Percentiles rank a stretch among this genome's conserved stretches.
Conservation (phyloP, 768 basidiomycete genomes). For the Termitomyces sp. region DNA sequence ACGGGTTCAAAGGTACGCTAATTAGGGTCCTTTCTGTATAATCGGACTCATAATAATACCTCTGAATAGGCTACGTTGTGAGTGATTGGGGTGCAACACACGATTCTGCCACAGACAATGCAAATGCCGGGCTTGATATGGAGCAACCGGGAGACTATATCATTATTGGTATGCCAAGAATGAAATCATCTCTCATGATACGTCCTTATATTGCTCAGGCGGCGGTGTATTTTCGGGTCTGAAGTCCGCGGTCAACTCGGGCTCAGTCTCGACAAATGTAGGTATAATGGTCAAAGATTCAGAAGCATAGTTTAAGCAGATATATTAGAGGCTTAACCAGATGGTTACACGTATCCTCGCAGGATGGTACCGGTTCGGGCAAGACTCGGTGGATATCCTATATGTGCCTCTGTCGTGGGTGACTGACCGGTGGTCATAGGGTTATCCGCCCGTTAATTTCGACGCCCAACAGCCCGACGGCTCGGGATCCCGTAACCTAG, state of each 20-base stretch:
- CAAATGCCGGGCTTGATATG: constrained; percentile 47
- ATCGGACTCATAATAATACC: not conserved
- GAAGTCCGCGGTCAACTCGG: constrained; percentile 30
- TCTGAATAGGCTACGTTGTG: constrained; percentile 35
- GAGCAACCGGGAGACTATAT: constrained; percentile 49
- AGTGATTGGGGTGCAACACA: constrained; percentile 55
- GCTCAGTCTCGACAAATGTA: constrained; percentile 28
- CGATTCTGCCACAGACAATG: constrained; percentile 41
- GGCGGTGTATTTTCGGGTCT: constrained; percentile 35
- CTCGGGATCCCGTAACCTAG: constrained; percentile 38
- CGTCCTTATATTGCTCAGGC: constrained; percentile 18
- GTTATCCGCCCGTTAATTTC: constrained; percentile 43
- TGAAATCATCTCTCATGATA: not conserved
- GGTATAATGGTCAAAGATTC: constrained; percentile 1
- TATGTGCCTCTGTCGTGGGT: not conserved
- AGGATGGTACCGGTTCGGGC: constrained; percentile 43
- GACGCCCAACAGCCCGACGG: constrained; percentile 44
- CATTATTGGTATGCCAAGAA: constrained; percentile 29
- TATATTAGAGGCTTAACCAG: constrained; percentile 34
- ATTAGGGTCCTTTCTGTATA: not conserved
- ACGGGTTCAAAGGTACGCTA: constrained; percentile 38
- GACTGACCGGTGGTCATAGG: constrained; percentile 19
- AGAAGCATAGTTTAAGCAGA: not conserved
- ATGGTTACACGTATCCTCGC: constrained; percentile 45
- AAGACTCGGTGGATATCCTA: constrained; percentile 35